These are phyloP conservation scores for Sporothrix sp. DNA, from an alignment of 2,329 filamentous ascomycete genomes.

Conservation along the genomic window DNA sequence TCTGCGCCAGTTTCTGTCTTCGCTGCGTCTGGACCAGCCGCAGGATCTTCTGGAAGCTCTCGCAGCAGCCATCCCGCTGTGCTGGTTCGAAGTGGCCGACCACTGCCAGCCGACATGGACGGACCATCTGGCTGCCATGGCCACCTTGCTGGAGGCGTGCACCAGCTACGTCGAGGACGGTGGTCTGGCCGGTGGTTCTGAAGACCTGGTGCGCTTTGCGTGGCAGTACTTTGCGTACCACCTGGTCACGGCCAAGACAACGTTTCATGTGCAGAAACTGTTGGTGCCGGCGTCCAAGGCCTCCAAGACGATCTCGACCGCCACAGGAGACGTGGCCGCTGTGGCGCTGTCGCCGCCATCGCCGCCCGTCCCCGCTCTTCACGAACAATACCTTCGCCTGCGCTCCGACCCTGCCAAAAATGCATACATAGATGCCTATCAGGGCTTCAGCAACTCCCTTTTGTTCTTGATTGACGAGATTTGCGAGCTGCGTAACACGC, in stretches of 20 bases:
- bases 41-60: not conserved
- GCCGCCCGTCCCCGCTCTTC: not conserved
- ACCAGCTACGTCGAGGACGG: not conserved
- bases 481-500: not conserved
- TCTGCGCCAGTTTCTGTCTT: slow-evolving; percentile 3
- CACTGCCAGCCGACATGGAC: slow-evolving; percentile 8
- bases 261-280: not conserved
- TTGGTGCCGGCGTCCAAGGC: not conserved
- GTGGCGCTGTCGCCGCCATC: not conserved
- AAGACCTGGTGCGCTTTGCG: slow-evolving; percentile 1
- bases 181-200: not conserved
- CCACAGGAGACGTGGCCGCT: too few species aligned
- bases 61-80: not conserved
- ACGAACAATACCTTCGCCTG: not conserved
- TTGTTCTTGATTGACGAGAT: slow-evolving; percentile 10
- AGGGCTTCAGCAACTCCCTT: slow-evolving; percentile 6
- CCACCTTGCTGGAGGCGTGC: slow-evolving; percentile 4
- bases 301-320: not conserved
- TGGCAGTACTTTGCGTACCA: slow-evolving; percentile 11
- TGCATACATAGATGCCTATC: not conserved
- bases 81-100: slow-evolving; percentile 9
- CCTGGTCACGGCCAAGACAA: slow-evolving; percentile 6
- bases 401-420: not conserved
- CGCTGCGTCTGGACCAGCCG: not conserved
- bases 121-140: slow-evolving; percentile 1